phyloP scores from a whole-genome alignment of 441 rosid genomes.

The Viola pubescens region DNA sequence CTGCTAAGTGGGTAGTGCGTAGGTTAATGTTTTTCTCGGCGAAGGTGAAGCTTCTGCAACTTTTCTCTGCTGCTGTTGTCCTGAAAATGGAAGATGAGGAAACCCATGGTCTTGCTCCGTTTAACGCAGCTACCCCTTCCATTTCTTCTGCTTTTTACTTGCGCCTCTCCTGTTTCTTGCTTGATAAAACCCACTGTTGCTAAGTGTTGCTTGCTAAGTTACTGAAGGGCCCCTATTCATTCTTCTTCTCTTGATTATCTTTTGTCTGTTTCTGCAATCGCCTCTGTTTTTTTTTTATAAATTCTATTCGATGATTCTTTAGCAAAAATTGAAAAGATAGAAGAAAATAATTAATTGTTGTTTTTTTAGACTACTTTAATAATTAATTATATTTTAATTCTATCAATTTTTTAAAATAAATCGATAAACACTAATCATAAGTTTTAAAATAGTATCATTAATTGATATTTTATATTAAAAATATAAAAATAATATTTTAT shows the following conservation, averaged over 20 bases:
- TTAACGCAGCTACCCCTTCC: conserved; percentile 27
- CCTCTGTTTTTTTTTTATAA: too few species aligned
- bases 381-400: too few species aligned
- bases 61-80: conserved; percentile 13
- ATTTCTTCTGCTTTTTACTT: not conserved
- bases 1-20: conserved; percentile 27
- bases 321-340: too few species aligned
- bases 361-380: too few species aligned
- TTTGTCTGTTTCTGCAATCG: not conserved
- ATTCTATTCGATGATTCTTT: too few species aligned
- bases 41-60: conserved; percentile 13
- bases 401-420: too few species aligned
- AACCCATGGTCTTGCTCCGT: conserved; percentile 19
- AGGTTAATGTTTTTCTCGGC: conserved; percentile 16
- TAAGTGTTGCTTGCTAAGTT: not conserved
- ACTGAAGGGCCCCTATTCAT: conserved; percentile 3
- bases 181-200: not conserved
- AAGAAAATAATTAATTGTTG: too few species aligned
- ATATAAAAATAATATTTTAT: too few species aligned
- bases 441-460: too few species aligned
- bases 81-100: conserved; percentile 19
- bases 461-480: too few species aligned
- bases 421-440: too few species aligned
- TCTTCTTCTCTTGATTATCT: not conserved
- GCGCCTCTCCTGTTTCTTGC: not conserved